These are phyloP conservation scores for Sordariomycetes sp. DNA, from an alignment of 2,329 filamentous ascomycete genomes.

Conservation along the genomic window DNA sequence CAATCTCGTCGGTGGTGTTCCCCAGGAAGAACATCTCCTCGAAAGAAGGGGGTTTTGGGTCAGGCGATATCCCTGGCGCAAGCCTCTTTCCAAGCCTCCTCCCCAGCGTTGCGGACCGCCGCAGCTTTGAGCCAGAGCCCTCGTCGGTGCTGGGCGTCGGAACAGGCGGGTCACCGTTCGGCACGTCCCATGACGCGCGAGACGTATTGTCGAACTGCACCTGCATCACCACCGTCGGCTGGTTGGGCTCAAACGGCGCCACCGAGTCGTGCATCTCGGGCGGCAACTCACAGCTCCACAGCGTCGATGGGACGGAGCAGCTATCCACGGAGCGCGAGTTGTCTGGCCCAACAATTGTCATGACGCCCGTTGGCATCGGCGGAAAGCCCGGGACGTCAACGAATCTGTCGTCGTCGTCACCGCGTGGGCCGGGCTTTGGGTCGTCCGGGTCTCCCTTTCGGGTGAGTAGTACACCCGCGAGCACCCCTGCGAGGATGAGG, in stretches of 20 bases:
- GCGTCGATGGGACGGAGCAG: slow-evolving; percentile 57
- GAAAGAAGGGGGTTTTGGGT: slow-evolving; percentile 43
- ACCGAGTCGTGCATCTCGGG: slow-evolving; percentile 60
- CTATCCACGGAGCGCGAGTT: slow-evolving; percentile 48
- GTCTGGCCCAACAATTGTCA: slow-evolving; percentile 64
- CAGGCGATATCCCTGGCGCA: slow-evolving; percentile 18
- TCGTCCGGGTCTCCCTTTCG: neutral
- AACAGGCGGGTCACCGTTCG: slow-evolving; percentile 21
- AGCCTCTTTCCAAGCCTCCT: slow-evolving; percentile 10
- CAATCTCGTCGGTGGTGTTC: slow-evolving; percentile 68
- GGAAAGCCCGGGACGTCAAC: slow-evolving; percentile 79
- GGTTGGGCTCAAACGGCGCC: slow-evolving; percentile 47
- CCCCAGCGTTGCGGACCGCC: slow-evolving; percentile 28
- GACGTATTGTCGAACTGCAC: slow-evolving; percentile 59
- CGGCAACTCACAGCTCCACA: slow-evolving; percentile 81
- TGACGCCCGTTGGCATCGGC: slow-evolving; percentile 70
- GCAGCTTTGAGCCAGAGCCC: slow-evolving; percentile 4
- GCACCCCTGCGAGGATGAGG: slow-evolving; percentile 43
- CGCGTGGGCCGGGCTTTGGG: neutral
- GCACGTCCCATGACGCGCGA: slow-evolving; percentile 32
- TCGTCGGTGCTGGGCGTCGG: slow-evolving; percentile 2
- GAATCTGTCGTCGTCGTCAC: slow-evolving; percentile 40
- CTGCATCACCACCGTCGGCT: slow-evolving; percentile 70
- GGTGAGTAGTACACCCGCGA: slow-evolving; percentile 5
- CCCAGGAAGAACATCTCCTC: slow-evolving; percentile 72